phyloP scores from a whole-genome alignment of 768 basidiomycete species.

The Tylopilus sp. region DNA sequence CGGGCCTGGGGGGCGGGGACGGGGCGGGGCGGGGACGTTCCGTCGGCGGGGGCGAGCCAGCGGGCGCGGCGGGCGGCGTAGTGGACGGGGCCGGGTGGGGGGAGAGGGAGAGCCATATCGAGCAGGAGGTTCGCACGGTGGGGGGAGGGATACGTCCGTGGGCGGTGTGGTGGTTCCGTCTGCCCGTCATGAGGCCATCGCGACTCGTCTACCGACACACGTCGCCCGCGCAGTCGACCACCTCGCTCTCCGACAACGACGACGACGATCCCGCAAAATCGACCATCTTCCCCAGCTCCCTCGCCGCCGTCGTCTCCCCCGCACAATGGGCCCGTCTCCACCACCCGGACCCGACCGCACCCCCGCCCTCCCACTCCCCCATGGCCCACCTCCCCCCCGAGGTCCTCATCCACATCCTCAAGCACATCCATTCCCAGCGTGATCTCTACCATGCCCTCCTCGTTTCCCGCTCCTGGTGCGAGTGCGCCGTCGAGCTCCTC shows the following conservation, averaged over 20 bases:
- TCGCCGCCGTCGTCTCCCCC: conserved; percentile 49
- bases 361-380: conserved; percentile 42
- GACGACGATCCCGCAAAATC: conserved; percentile 59
- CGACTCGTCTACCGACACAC: conserved; percentile 36
- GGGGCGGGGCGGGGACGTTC: conserved; percentile 22
- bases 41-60: conserved; percentile 46
- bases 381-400: conserved; percentile 81
- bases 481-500: conserved; percentile 90
- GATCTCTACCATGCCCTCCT: conserved; percentile 75
- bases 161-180: not conserved
- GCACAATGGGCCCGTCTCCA: conserved; percentile 55
- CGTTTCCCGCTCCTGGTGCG: conserved; percentile 91
- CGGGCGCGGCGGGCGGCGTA: conserved; percentile 60
- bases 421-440: conserved; percentile 67
- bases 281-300: conserved; percentile 34
- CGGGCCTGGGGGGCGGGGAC: conserved; percentile 41
- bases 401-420: conserved; percentile 89
- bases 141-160: not conserved
- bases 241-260: conserved; percentile 76
- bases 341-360: conserved; percentile 33
- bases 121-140: conserved; percentile 20
- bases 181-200: conserved; percentile 26
- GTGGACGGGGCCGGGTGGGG: conserved; percentile 60
- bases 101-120: conserved; percentile 37
- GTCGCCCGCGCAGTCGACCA: conserved; percentile 65